A percentile compares a stretch with the other conserved stretches of the same genome.
phyloP scores from a whole-genome alignment of 306 rosid species.

The Adenanthera pavonina region DNA sequence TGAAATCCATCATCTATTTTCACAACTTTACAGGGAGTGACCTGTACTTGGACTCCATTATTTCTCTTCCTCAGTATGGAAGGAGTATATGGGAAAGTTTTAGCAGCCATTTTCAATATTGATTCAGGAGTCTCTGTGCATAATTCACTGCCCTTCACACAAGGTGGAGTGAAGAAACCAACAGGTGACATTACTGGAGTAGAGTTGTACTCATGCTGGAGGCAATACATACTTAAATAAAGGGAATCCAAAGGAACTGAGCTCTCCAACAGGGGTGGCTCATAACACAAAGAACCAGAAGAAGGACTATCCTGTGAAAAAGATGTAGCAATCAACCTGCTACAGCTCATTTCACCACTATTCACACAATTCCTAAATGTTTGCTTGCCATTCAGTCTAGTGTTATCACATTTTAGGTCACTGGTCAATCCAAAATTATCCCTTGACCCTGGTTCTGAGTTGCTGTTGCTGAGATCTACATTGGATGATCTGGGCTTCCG shows the following conservation, averaged over 20 bases:
- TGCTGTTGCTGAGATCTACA: constrained; percentile 56
- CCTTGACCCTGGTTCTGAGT: constrained; percentile 53
- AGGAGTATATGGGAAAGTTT: constrained; percentile 90
- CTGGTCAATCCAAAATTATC: constrained; percentile 47
- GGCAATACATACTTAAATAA: constrained; percentile 44
- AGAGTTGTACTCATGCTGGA: constrained; percentile 58
- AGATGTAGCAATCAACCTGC: constrained; percentile 53
- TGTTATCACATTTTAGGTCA: constrained; percentile 40
- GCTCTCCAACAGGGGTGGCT: constrained; percentile 65
- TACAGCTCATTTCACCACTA: constrained; percentile 50
- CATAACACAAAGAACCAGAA: constrained; percentile 75
- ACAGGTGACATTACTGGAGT: constrained; percentile 60
- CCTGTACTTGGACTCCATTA: constrained; percentile 45
- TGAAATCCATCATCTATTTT: constrained; percentile 47
- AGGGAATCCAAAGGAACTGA: constrained; percentile 63
- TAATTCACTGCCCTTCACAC: constrained; percentile 59
- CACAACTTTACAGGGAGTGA: constrained; percentile 48
- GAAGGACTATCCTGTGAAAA: constrained; percentile 54
- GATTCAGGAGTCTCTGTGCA: constrained; percentile 80
- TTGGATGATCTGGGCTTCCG: constrained; percentile 54
- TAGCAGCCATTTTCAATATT: constrained; percentile 82
- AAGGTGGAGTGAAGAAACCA: constrained; percentile 87
- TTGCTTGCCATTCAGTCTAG: constrained; percentile 42
- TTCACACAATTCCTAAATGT: constrained; percentile 47
- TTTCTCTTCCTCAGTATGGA: constrained; percentile 87